A percentile compares a stretch with the other conserved stretches of the same genome.
Conservation (phyloP, 2,329 filamentous ascomycete species). For the Endothia cerciana region DNA sequence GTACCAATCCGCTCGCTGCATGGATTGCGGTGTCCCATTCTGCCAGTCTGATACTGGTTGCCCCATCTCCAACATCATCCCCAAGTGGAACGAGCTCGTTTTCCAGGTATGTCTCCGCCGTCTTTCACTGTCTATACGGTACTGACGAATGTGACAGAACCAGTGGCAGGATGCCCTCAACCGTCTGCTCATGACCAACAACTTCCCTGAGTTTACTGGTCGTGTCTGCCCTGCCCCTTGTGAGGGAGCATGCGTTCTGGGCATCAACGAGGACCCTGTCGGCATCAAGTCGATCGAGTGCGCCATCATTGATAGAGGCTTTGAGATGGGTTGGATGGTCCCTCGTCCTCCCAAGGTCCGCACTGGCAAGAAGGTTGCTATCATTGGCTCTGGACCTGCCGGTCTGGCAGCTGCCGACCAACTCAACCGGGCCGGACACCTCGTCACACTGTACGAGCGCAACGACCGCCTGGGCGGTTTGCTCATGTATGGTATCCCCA, state of each 20-base stretch:
- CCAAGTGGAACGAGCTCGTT: slow-evolving; percentile 91
- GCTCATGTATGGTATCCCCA: slow-evolving; percentile 97
- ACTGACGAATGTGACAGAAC: too few species aligned
- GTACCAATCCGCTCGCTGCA: slow-evolving; percentile 94
- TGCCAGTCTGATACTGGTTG: slow-evolving; percentile 96
- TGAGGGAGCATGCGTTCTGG: slow-evolving; percentile 92
- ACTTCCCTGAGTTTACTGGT: slow-evolving; percentile 97
- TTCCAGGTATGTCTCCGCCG: too few species aligned
- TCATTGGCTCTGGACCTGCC: slow-evolving; percentile 90
- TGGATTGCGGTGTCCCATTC: slow-evolving; percentile 99
- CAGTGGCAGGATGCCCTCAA: slow-evolving; percentile 94
- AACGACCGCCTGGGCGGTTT: slow-evolving; percentile 88
- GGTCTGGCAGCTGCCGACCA: slow-evolving; percentile 91
- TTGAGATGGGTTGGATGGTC: slow-evolving; percentile 98
- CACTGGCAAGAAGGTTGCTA: slow-evolving; percentile 83
- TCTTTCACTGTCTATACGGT: too few species aligned
- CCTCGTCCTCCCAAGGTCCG: slow-evolving; percentile 77
- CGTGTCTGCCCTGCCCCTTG: slow-evolving; percentile 96
- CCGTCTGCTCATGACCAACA: slow-evolving; percentile 92
- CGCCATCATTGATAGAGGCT: slow-evolving; percentile 95
- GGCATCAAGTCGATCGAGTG: slow-evolving; percentile 99
- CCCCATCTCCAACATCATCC: slow-evolving; percentile 96
- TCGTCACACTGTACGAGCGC: slow-evolving; percentile 89
- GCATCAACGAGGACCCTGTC: slow-evolving; percentile 95
- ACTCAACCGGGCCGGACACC: slow-evolving; percentile 89